Base-by-base conservation (phyloP, 2,329 filamentous ascomycete genomes). In the Aspergillus oerlinghausenensis region DNA sequence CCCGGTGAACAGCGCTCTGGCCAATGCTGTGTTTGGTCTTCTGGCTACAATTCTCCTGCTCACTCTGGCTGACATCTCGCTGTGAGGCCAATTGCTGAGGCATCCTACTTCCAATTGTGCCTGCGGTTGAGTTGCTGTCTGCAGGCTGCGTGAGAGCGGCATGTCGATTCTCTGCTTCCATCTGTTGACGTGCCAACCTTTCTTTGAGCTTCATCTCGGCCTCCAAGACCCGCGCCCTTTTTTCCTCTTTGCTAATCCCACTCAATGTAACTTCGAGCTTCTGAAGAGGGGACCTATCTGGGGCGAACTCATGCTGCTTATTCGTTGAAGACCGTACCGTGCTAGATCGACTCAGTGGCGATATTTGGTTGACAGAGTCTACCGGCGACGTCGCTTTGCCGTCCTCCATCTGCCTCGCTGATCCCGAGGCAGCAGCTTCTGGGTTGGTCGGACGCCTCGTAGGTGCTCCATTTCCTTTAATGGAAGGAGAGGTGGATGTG, bases 241-340 rank as follows among this genome's bases (percentile, higher is more conserved):
- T 95, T 75, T 97, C 92, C 75, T 97, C 92, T 73, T 97, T 97
- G 72, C 89, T 96, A 73, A 97, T 93, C 75, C 89, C 92, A 73
- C 88, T 89, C 68, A 97, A 82, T 67, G 90, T 94, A 68, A 90
- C 85, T 78, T 99, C 93, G 64, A 99, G 84, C 78, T 88, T 94
- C 74, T 99, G 93, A 52, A 99, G 82, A 52, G 95, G 94, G 61
- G 93, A 97, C 67, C 89, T 86, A 71, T 95, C 88, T 56, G 88
- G 82, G 67, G 93, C 89, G 75, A 89, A 84, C 55, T 81, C 79
- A 57, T 72, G 67, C 60, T 73, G 68, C 42, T 69, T 63, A 4
- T 68, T 67, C 2, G 62, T 58, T 35, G 65, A 60, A 35, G 72
- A 72, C 32, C 61, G 68, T 19, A 63, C 57, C 6, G 68, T 70